These are phyloP conservation scores for Colletotrichum caudatum DNA, from an alignment of 2,329 filamentous ascomycete species.

Conservation along the genomic window DNA sequence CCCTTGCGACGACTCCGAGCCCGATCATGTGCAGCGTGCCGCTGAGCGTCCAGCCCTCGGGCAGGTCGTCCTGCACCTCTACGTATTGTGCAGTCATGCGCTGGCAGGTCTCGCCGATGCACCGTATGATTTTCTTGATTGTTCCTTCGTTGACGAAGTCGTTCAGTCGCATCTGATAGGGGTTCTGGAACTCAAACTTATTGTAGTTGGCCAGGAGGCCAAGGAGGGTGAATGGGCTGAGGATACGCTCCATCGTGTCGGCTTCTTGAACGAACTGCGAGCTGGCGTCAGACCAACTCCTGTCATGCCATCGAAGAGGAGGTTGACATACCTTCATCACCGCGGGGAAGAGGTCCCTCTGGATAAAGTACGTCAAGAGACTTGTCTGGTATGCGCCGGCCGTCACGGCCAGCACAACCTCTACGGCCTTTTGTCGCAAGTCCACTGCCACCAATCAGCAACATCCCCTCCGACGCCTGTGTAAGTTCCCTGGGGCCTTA, in stretches of 20 bases:
- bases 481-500: slow-evolving; percentile 57
- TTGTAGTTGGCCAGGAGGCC: slow-evolving; percentile 97
- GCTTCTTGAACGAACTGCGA: slow-evolving; percentile 83
- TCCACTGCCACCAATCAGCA: slow-evolving; percentile 67
- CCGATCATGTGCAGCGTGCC: slow-evolving; percentile 87
- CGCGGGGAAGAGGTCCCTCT: slow-evolving; percentile 92
- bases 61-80: slow-evolving; percentile 88
- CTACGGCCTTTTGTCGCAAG: slow-evolving; percentile 82
- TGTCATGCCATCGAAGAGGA: not conserved
- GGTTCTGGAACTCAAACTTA: slow-evolving; percentile 98
- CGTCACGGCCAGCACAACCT: slow-evolving; percentile 84
- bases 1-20: slow-evolving; percentile 79
- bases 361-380: slow-evolving; percentile 92
- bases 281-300: not conserved
- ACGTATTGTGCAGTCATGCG: slow-evolving; percentile 80
- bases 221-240: slow-evolving; percentile 84
- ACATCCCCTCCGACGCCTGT: not conserved
- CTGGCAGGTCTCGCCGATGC: slow-evolving; percentile 79
- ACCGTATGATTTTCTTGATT: slow-evolving; percentile 84
- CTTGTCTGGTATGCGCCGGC: slow-evolving; percentile 97
- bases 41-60: slow-evolving; percentile 88
- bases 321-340: slow-evolving; percentile 82
- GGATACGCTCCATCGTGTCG: slow-evolving; percentile 70
- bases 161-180: slow-evolving; percentile 89
- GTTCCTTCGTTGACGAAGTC: slow-evolving; percentile 94